phyloP scores from a whole-genome alignment of 1,284 basidiomycete species.

The Trametes sp. region DNA sequence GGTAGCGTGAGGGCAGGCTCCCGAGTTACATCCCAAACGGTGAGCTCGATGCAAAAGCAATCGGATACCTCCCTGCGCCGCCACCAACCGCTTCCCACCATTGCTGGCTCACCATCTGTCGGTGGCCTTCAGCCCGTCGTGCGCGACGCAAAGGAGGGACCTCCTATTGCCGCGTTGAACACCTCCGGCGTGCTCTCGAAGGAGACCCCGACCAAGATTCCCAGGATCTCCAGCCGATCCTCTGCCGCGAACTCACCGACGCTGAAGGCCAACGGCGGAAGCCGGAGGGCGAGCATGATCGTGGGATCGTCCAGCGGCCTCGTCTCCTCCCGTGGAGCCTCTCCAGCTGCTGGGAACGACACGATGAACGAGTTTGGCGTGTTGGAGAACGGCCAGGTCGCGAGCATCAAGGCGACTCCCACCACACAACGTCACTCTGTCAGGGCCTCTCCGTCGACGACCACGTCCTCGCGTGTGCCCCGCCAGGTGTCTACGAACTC shows the following conservation, averaged over 20 bases:
- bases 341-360: conserved; percentile 58
- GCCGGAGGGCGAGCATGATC: conserved; percentile 69
- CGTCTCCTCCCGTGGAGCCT: conserved; percentile 66
- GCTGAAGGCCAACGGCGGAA: conserved; percentile 59
- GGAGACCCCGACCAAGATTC: conserved; percentile 94
- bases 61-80: conserved; percentile 80
- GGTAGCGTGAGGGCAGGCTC: conserved; percentile 58
- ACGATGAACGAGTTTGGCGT: conserved; percentile 81
- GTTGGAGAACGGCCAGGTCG: conserved; percentile 62
- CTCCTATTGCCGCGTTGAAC: conserved; percentile 59
- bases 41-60: conserved; percentile 82
- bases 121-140: conserved; percentile 57
- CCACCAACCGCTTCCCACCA: conserved; percentile 82
- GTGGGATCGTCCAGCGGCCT: conserved; percentile 49
- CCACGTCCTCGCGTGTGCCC: conserved; percentile 58
- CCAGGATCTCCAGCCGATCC: conserved; percentile 85
- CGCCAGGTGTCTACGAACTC: conserved; percentile 67
- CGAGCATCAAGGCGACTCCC: conserved; percentile 45
- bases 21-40: conserved; percentile 74
- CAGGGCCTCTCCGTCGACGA: conserved; percentile 61
- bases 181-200: conserved; percentile 62
- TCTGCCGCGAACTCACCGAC: conserved; percentile 74
- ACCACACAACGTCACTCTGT: conserved; percentile 54
- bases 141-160: conserved; percentile 64
- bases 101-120: conserved; percentile 90